Percentiles rank a stretch among this genome's conserved stretches.
These are phyloP conservation scores for Pseudogymnoascus sp. DNA, from an alignment of 2,329 filamentous ascomycete species.

Conservation along the genomic window DNA sequence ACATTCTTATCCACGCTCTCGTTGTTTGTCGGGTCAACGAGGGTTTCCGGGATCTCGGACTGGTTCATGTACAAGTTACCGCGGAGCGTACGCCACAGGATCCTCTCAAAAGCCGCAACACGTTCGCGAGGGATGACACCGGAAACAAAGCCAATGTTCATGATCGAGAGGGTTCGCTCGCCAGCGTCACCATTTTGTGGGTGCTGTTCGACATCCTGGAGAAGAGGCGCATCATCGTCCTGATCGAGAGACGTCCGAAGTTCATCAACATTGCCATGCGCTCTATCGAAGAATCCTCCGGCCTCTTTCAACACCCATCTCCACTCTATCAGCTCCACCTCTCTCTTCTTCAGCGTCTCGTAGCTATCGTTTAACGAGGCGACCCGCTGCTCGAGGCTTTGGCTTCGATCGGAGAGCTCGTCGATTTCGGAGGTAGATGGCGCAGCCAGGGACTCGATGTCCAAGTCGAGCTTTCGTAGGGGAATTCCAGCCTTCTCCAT, in stretches of 20 bases:
- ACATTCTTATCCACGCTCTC: conserved; percentile 94
- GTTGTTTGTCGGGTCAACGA: conserved; percentile 87
- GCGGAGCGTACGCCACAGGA: conserved; percentile 92
- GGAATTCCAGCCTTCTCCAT: conserved; percentile 89
- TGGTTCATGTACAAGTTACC: conserved; percentile 99
- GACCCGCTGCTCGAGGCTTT: conserved; percentile 86
- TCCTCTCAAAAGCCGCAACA: conserved; percentile 92
- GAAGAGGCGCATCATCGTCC: conserved; percentile 85
- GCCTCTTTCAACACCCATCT: conserved; percentile 95
- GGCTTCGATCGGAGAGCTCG: conserved; percentile 84
- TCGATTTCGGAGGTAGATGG: conserved; percentile 94
- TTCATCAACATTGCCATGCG: conserved; percentile 92
- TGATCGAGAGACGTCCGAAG: conserved; percentile 82
- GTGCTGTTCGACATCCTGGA: conserved; percentile 88
- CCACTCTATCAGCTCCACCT: conserved; percentile 96
- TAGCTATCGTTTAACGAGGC: conserved; percentile 95
- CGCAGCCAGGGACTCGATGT: conserved; percentile 75
- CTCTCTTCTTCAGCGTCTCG: conserved; percentile 94
- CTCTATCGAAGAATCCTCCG: conserved; percentile 93
- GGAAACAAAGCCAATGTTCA: conserved; percentile 98
- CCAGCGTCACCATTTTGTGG: conserved; percentile 48
- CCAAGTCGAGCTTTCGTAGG: conserved; percentile 85
- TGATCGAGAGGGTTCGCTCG: conserved; percentile 84
- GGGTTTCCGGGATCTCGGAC: conserved; percentile 89
- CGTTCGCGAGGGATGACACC: conserved; percentile 91